Evolutionary conservation across 78 protist species (phyloP), one percentile per base, ranked within the genome.

Genomic region (Capsaspora owczarzaki): DNA sequence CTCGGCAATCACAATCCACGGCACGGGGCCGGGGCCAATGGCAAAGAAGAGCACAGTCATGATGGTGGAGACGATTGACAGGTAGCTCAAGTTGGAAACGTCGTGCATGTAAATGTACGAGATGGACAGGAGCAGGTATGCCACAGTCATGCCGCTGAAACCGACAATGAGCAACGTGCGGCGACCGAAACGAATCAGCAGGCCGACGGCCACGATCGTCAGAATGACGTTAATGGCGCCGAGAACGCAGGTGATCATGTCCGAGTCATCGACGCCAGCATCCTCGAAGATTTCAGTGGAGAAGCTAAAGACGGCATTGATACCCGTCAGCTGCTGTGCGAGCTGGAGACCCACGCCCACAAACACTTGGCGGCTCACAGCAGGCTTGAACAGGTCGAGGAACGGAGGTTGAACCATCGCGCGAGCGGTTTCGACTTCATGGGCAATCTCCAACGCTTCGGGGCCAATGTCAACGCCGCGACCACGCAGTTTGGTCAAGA

Each of bases 11-110:
- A 81, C 69, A 37, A 81, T 22, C 84, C 84, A 81, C 29, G 84
- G 84, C 10, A 81, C 69, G 63, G 84, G 60, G 27, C 85, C 85
- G 33, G 85, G 80, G 27, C 85, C 85, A 25, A 82, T 51, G 33
- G 80, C 80, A 38, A 82, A 82, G 44, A 16, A 74, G 27, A 38
- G 6, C 38, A 82, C 68, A 49, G 23, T 25, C 78, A 71, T 23
- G 4, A 82, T n/a, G 47, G 44, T 29, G 61, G 74, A 37, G 35
- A 40, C 78, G 44, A 82, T 29, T 2, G 79, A 10, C 40, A 78
- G 56, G 31, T 78, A 37, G 44, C 53, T 44, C 74, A 79, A 27
- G 46, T 27, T 61, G 76, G 38, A 27, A 29, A 80, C n/a, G 33
- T 16, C n/a, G 29, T 56, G 4, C 66, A 25, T 56, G 66, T 25